Conservation (phyloP, 495 filamentous ascomycete species). For the Corynascus novoguineensis region DNA sequence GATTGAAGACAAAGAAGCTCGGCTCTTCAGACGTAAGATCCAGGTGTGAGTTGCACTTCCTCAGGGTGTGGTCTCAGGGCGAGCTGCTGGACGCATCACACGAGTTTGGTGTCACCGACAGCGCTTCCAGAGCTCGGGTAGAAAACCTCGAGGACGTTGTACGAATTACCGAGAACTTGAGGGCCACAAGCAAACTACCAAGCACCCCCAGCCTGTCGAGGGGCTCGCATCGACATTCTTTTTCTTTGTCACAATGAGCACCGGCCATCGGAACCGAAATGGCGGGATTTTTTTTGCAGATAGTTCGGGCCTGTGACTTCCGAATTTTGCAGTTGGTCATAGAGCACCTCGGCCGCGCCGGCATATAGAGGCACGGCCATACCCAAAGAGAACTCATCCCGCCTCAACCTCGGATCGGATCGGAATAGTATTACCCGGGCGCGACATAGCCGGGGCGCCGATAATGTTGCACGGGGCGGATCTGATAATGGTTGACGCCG, state of each 20-base stretch:
- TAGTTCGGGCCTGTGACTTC: slow-evolving; percentile 12
- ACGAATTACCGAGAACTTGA: neutral
- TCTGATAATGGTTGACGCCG: neutral
- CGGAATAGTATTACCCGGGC: neutral
- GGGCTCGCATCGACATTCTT: neutral
- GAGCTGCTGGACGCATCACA: neutral
- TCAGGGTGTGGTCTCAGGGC: neutral
- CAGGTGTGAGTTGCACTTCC: no score
- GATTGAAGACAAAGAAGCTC: neutral
- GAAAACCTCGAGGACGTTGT: neutral
- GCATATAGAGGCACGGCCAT: neutral
- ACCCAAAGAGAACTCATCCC: neutral
- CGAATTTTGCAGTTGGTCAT: slow-evolving; percentile 13
- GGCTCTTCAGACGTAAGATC: no score
- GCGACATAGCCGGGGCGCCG: neutral
- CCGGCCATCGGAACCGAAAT: slow-evolving; percentile 18
- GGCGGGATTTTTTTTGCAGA: slow-evolving; percentile 5
- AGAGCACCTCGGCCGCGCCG: neutral
- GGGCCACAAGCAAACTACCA: neutral
- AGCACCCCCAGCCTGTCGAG: neutral
- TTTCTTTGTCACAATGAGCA: neutral
- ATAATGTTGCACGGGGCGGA: neutral
- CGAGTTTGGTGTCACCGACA: neutral
- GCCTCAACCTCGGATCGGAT: neutral
- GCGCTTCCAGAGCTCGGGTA: neutral